Evolutionary conservation across 2,329 filamentous ascomycete genomes (phyloP).

Genomic region (Ophiostoma sp.): DNA sequence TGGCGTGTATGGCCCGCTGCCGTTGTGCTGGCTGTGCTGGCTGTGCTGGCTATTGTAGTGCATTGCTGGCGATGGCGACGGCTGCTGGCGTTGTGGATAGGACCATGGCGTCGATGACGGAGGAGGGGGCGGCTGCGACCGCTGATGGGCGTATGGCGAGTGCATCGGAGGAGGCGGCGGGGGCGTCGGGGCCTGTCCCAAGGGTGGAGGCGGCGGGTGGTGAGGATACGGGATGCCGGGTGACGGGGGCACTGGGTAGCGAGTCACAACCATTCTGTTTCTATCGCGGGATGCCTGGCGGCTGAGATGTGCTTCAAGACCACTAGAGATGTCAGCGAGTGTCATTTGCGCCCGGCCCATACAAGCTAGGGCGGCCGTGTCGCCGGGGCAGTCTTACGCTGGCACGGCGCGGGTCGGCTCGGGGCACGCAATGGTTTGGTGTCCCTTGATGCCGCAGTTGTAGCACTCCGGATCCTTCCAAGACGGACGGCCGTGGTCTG

Average conservation of each 20-base stretch:
- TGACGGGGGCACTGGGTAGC: slow-evolving; percentile 37
- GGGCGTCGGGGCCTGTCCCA: background rate
- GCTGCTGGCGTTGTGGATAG: slow-evolving; percentile 22
- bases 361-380: background rate
- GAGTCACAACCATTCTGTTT: slow-evolving; percentile 35
- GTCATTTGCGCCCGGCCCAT: background rate
- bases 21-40: slow-evolving; percentile 22
- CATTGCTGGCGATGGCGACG: slow-evolving; percentile 25
- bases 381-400: slow-evolving; percentile 40
- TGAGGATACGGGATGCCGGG: slow-evolving; percentile 19
- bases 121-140: slow-evolving; percentile 28
- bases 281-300: slow-evolving; percentile 25
- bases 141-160: slow-evolving; percentile 28
- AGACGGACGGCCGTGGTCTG: slow-evolving; percentile 30
- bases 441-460: slow-evolving; percentile 48
- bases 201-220: slow-evolving; percentile 27
- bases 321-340: slow-evolving; percentile 20
- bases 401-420: slow-evolving; percentile 45
- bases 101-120: slow-evolving; percentile 16
- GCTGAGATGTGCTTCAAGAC: slow-evolving; percentile 29
- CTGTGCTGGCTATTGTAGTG: background rate
- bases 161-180: slow-evolving; percentile 6
- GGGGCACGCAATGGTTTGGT: slow-evolving; percentile 51
- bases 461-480: slow-evolving; percentile 43
- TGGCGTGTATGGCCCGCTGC: slow-evolving; percentile 24